Evolutionary conservation across 2,329 filamentous ascomycete genomes (phyloP), one percentile per base, ranked within the genome.

Genomic region (Rasamsonia emersonii): DNA sequence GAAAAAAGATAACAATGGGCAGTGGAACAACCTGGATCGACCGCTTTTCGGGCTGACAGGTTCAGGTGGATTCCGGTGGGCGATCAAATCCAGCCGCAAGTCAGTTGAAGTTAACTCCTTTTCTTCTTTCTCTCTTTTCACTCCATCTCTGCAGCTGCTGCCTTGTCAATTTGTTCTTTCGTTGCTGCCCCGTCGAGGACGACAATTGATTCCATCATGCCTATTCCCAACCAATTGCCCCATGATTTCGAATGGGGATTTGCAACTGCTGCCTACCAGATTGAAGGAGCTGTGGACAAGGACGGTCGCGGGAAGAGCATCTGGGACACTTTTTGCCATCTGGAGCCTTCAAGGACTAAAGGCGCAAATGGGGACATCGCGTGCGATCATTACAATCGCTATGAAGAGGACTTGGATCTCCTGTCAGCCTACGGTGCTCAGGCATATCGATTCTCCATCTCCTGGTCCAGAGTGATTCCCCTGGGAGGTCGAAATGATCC

Each of bases 381-480:
- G 3, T 58, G 62, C 35, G 60, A 65, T 31, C 56, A 66, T 33
- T 68, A 68, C 38, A 60, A 67, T 38, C 50, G 58, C 4, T 64
- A 62, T 40, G 60, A 61, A 24, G 54, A 65, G 45, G 66, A 68
- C 36, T 38, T 53, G 18, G 43, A 40, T 15, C 42, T 53, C 9
- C 31, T 59, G 25, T 39, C 46, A 4, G 38, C 41, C 6, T 50
- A 49, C 28, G 53, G 53, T 4, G 43, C 45, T 6, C 43, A 52
- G 3, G 43, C 43, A 10, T 60, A 56, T 31, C 46, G 51, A 0
- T 67, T 68, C 46, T 61, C 58, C 5, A 56, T 69, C 24, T 54
- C 62, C 0, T 69, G 64, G 65, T 53, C 59, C 4, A 51, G 66
- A 1, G 61, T 69, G 19, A 54, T 68, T 11, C 65, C 66, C 0